Conservation (phyloP, 352 stramenopile genomes). For the Poterioochromonas sp. region DNA sequence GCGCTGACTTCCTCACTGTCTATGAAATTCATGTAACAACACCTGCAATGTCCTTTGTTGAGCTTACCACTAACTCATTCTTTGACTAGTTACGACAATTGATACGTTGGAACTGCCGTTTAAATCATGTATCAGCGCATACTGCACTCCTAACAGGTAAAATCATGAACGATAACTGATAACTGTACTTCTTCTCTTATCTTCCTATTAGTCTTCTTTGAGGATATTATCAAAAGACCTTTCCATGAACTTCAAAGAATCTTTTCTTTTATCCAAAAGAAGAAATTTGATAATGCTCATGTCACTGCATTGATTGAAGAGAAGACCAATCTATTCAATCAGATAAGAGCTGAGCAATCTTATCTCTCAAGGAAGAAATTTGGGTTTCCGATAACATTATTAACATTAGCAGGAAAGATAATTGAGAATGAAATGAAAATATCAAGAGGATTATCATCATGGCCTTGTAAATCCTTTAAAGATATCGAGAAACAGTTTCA, state of each 20-base stretch:
- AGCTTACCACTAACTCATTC: no score
- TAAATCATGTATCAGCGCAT: conserved; percentile 32
- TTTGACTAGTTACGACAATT: conserved; percentile 16
- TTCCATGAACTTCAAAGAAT: not conserved
- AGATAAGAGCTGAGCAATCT: not conserved
- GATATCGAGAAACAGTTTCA: conserved; percentile 10
- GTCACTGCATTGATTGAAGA: not conserved
- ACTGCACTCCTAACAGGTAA: conserved; percentile 29
- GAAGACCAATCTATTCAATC: not conserved
- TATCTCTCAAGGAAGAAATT: not conserved
- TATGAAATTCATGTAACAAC: no score
- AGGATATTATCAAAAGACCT: conserved; percentile 2
- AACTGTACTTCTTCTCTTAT: not conserved
- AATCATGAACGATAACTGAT: not conserved
- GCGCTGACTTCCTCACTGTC: no score
- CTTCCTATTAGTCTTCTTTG: not conserved
- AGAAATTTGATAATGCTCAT: not conserved
- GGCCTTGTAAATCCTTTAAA: conserved; percentile 32
- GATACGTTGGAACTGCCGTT: conserved; percentile 23
- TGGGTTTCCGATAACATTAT: not conserved
- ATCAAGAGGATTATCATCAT: not conserved
- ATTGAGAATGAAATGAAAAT: not conserved
- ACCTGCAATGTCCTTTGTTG: no score
- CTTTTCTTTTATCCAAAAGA: not conserved
- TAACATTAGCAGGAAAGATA: not conserved